Conservation (phyloP, 257 asterid species). For the Ligustrum vulgare region DNA sequence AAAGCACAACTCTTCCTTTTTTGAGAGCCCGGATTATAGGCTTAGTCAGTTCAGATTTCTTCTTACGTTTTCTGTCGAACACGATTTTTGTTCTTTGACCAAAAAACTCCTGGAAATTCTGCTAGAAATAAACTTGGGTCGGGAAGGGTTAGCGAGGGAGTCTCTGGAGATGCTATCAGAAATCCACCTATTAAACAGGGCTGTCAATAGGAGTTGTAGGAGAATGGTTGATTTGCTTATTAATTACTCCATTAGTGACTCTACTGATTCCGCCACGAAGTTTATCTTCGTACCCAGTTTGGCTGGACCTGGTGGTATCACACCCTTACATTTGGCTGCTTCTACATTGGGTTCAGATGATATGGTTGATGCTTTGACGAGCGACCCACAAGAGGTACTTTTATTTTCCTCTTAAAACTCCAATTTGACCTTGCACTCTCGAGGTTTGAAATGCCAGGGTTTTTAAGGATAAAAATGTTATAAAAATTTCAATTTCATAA, state of each 20-base stretch:
- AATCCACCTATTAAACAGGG: slow-evolving; percentile 75
- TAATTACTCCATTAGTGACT: slow-evolving; percentile 41
- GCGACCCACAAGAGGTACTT: slow-evolving; percentile 75
- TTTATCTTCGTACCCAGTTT: slow-evolving; percentile 57
- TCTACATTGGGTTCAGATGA: slow-evolving; percentile 53
- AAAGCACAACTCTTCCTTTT: slow-evolving; percentile 49
- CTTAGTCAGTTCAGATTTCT: slow-evolving; percentile 69
- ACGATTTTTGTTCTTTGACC: slow-evolving; percentile 65
- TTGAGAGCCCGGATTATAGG: slow-evolving; percentile 49
- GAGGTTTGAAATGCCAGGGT: background rate
- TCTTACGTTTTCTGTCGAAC: slow-evolving; percentile 73
- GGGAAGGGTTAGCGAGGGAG: slow-evolving; percentile 46
- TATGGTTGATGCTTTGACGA: slow-evolving; percentile 69
- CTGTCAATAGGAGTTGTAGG: slow-evolving; percentile 65
- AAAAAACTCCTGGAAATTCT: slow-evolving; percentile 69
- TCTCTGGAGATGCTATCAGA: slow-evolving; percentile 72
- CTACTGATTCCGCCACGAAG: slow-evolving; percentile 37
- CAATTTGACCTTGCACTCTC: background rate
- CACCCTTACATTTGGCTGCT: slow-evolving; percentile 89
- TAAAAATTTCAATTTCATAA: background rate
- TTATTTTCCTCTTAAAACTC: background rate
- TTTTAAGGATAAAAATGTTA: background rate
- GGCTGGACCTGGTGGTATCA: slow-evolving; percentile 86
- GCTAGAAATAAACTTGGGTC: slow-evolving; percentile 57
- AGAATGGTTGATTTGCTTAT: slow-evolving; percentile 62